Conservation (phyloP, 129 eudicot genomes). For the Flaveria trinervia region DNA sequence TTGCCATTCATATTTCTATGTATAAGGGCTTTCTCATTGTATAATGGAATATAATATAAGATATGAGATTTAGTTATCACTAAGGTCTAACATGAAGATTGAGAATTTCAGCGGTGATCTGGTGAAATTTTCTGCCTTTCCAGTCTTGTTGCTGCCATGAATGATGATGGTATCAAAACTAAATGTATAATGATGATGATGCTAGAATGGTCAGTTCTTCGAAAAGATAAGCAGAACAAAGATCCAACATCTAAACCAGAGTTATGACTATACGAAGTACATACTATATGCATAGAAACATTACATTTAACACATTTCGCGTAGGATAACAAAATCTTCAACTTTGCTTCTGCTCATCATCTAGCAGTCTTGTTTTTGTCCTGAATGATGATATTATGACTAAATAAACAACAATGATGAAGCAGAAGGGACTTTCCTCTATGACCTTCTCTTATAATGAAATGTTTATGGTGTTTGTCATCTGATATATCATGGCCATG, state of each 20-base stretch:
- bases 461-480: conserved; percentile 37
- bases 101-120: neutral
- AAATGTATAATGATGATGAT: neutral
- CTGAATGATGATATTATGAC: neutral
- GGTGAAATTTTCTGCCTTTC: neutral
- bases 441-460: conserved; percentile 38
- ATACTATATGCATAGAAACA: conserved; percentile 10
- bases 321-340: conserved; percentile 1
- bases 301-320: neutral
- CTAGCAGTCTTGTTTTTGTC: neutral
- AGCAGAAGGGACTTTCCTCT: conserved; percentile 21
- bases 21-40: neutral
- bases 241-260: neutral
- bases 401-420: neutral
- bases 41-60: neutral
- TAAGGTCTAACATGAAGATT: neutral
- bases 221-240: neutral
- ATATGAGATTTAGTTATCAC: neutral
- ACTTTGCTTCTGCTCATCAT: neutral
- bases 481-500: conserved; percentile 34
- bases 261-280: neutral
- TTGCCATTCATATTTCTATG: neutral
- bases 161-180: neutral
- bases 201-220: neutral
- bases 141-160: neutral